Evolutionary conservation across 768 basidiomycete species (phyloP), one percentile per base, ranked within the genome.

Genomic region (Mycena haematopus): DNA sequence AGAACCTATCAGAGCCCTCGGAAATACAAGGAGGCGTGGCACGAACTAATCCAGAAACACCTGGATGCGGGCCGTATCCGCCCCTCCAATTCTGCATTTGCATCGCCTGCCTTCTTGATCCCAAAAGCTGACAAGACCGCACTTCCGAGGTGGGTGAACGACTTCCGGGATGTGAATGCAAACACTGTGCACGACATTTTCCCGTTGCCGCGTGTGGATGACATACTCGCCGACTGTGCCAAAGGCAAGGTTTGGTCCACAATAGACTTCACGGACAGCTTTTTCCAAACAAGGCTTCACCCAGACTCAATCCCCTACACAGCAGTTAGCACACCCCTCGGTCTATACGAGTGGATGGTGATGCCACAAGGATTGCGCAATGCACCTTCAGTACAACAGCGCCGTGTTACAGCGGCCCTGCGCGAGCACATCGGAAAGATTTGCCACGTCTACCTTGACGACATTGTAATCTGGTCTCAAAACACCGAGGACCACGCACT

Each of bases 401-500:
- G 70, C 0, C 60, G 74, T 0, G 75, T 82, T 51, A 77, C 71
- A 3, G 54, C 62, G 2, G 77, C 79, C 0, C 68, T 85, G 0
- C 47, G 65, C 0, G 62, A 71, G 0, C 68, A 69, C 13, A 73
- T 85, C 27, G 80, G 82, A 0, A 68, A 69, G 1, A 75, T 82
- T 47, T 79, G 79, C 53, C 77, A 82, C 57, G 73, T 80, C 0
- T 83, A 83, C 60, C 68, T 83, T 0, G 79, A 84, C 56, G 75
- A 82, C 53, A 79, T 82, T 44, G 69, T 83, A 15, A 80, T 82
- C 25, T 83, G 78, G 76, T 84, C 79, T 0, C n/a, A n/a, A n/a
- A 62, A 69, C 0, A 19, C 77, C 0, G 76, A 75, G 4, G 75
- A 80, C 52, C 80, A 82, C 27, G 42, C 60, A 0, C 0, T 29